Base-by-base conservation (phyloP, 345 rosid genomes). In the Aegle marmelos region DNA sequence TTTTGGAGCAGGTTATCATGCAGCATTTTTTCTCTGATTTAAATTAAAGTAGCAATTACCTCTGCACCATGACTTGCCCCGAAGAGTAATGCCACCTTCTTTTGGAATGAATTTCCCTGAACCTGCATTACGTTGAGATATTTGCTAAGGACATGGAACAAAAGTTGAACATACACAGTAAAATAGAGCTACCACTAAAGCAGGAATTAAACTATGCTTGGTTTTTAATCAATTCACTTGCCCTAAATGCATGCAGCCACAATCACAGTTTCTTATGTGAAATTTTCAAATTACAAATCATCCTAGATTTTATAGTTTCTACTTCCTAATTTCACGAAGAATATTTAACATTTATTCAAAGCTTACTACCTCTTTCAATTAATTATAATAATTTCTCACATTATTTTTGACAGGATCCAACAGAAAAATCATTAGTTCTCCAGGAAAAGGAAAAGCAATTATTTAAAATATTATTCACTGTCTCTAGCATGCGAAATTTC, bases 81-180 rank as follows among this genome's bases (percentile, higher is more conserved):
- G 82, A 97, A 90, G 78, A 97, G 91, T 74, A 91, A 75, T 27
- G 98, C 93, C 67, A 86, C 92, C 85, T 93, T 97, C 88, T 97
- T 97, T 85, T 91, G 99, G 86, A 93, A 97, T 45, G 99, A 97
- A 84, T 97, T 97, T 74, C 99, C 99, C 63, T 82, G 93, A 82
- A 84, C 95, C 99, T 97, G 93, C 39, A 72, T 54, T 61, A 60
- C 68, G 82, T 30, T 30, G 30, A 78, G 36, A 82, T 48, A 68
- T n/a, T 33, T 67, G 41, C 30, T 65, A 41, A 71, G 76, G 67
- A 62, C 17, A 36, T 48, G 24, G 27, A 60, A 54, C 31, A 62
- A 19, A 75, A 36, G 37, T 57, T 34, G 48, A 66, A 78, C 56
- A 75, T 7, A 70, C 56, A 76, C 7, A 67, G 57, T 36, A 10